phyloP scores from a whole-genome alignment of 2,329 filamentous ascomycete genomes.

The Zasmidium cellare region DNA sequence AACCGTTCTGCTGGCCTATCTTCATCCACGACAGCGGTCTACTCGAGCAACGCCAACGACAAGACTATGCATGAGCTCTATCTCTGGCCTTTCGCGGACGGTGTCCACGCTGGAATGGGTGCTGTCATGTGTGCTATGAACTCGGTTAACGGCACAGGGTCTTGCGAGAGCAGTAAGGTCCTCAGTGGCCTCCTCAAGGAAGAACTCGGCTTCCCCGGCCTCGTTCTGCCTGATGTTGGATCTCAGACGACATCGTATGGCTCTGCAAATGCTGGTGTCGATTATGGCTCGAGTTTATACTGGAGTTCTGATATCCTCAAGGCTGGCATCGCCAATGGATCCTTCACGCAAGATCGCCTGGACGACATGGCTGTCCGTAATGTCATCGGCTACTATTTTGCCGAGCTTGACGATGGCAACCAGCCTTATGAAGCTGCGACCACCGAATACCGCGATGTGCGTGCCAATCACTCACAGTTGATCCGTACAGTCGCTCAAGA shows the following conservation, averaged over 20 bases:
- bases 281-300: conserved; percentile 28
- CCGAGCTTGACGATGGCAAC: conserved; percentile 16
- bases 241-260: conserved; percentile 30
- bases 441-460: conserved; percentile 15
- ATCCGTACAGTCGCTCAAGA: conserved; percentile 14
- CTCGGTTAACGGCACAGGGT: conserved; percentile 20
- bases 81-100: conserved; percentile 51
- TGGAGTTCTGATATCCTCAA: conserved; percentile 28
- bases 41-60: conserved; percentile 62
- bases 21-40: conserved; percentile 7
- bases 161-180: conserved; percentile 62
- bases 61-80: conserved; percentile 53
- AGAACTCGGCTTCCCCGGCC: conserved; percentile 48
- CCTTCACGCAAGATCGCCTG: conserved; percentile 29
- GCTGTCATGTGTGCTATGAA: conserved; percentile 49
- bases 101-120: conserved; percentile 51
- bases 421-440: conserved; percentile 11
- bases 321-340: conserved; percentile 34
- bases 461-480: conserved; percentile 14
- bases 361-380: conserved; percentile 37
- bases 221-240: conserved; percentile 51
- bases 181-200: conserved; percentile 66
- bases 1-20: conserved; percentile 48
- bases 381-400: conserved; percentile 21
- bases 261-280: conserved; percentile 30